Conservation (phyloP, 768 basidiomycete species). For the Pholiota microspora region DNA sequence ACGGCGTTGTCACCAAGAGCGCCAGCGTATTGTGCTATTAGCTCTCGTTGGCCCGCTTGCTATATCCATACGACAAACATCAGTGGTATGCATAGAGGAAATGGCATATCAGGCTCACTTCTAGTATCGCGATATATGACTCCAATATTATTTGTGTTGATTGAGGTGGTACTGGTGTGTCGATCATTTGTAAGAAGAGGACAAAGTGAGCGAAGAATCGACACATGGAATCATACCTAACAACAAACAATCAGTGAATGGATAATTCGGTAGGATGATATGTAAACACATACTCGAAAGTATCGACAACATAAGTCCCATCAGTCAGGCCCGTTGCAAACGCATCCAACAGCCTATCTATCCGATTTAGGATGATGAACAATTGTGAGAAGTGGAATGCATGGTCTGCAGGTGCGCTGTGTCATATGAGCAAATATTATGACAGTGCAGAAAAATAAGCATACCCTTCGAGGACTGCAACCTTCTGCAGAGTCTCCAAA, state of each 20-base stretch:
- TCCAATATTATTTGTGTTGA: constrained; percentile 83
- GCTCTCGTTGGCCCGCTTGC: constrained; percentile 74
- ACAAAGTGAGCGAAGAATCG: constrained; percentile 95
- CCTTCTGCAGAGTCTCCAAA: constrained; percentile 55
- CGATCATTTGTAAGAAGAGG: constrained; percentile 83
- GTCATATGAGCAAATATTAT: constrained; percentile 3
- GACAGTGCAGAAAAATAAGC: background rate
- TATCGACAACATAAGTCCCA: constrained; percentile 44
- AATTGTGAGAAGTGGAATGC: constrained; percentile 83
- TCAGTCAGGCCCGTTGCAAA: constrained; percentile 59
- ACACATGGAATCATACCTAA: constrained; percentile 66
- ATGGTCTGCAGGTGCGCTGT: constrained; percentile 61
- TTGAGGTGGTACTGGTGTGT: constrained; percentile 65
- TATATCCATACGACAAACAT: constrained; percentile 23
- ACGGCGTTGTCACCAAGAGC: constrained; percentile 89
- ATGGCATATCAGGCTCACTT: constrained; percentile 47
- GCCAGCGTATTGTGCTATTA: constrained; percentile 93
- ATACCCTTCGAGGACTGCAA: constrained; percentile 66
- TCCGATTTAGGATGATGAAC: constrained; percentile 72
- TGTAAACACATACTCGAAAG: constrained; percentile 51
- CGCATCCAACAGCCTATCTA: constrained; percentile 62
- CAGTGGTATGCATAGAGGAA: background rate
- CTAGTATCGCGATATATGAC: constrained; percentile 84
- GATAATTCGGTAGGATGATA: background rate
- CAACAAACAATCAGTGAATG: background rate